These are phyloP conservation scores for Arthrobotrys iridis DNA, from an alignment of 2,329 filamentous ascomycete genomes.

Conservation along the genomic window DNA sequence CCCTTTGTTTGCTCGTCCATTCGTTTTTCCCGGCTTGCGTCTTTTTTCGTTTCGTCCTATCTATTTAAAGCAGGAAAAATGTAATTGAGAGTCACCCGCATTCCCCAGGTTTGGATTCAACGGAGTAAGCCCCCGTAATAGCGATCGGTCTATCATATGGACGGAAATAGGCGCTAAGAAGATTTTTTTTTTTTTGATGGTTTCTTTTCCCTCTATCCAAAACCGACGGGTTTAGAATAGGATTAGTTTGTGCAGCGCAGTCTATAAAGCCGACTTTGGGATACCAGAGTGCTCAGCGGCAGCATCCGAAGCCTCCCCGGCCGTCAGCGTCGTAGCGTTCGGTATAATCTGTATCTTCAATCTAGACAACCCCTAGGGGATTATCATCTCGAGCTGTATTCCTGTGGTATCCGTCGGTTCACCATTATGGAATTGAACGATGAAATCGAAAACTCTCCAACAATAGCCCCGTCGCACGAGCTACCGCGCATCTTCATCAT, in stretches of 20 bases:
- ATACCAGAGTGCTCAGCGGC: too few species aligned
- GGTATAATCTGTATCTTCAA: too few species aligned
- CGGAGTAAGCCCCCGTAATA: slow-evolving; percentile 31
- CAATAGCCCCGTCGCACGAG: background rate
- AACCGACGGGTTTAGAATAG: slow-evolving; percentile 10
- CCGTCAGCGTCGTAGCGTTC: background rate
- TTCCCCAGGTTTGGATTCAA: slow-evolving; percentile 17
- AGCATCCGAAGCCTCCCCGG: too few species aligned
- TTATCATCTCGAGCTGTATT: background rate
- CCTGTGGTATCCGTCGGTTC: background rate
- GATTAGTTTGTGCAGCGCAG: too few species aligned
- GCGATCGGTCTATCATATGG: background rate
- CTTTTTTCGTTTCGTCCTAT: slow-evolving; percentile 25
- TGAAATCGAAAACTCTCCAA: background rate
- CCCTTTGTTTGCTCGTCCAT: background rate
- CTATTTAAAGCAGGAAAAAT: slow-evolving; percentile 38
- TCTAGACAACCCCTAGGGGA: too few species aligned
- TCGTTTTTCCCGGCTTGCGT: slow-evolving; percentile 19
- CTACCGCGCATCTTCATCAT: slow-evolving; percentile 49
- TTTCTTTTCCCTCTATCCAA: background rate
- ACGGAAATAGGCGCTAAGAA: background rate
- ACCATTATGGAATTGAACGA: slow-evolving; percentile 3
- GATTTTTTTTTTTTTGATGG: background rate
- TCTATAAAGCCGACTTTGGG: too few species aligned
- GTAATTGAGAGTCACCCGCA: slow-evolving; percentile 43